Evolutionary conservation across 1,139 yeast species (phyloP), one percentile per base, ranked within the genome.

Genomic region (Saccharomyces uvarum): DNA sequence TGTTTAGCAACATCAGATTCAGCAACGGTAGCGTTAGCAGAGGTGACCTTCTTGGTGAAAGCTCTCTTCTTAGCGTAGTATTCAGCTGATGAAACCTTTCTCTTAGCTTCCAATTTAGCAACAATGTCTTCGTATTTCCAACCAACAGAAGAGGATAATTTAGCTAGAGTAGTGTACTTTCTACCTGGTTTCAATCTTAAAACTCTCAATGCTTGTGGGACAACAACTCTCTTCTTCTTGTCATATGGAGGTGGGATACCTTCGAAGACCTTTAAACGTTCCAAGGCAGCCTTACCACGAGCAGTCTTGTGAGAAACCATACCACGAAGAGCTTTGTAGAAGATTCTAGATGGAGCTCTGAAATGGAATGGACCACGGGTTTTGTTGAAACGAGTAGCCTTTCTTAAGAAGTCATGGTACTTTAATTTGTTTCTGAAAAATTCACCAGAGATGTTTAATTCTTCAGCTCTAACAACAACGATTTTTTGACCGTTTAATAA

Each of bases 201-300:
- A 71, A 95, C 97, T 83, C 99, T 91, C 76, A 93, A 85, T 75
- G 99, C 99, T 83, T 90, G 97, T 77, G 99, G 99, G 74, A 93
- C 99, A 71, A 93, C 99, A 76, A 91, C 97, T 79, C 97, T 89
- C 96, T 93, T 91, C 90, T 89, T 88, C 83, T 86, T 90, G 93
- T 93, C 99, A 81, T 88, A 93, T 80, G 99, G 99, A 66, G 98
- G 93, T 79, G 99, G 99, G 66, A 95, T 85, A 86, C 99, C 99
- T 82, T 93, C 99, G 74, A 88, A 93, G 72, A 93, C 98, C 95
- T 93, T 90, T 73, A 93, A 88, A 83, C 97, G 90, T 83, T 91
- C 98, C 76, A 93, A 80, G 73, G 99, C 99, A 75, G 99, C 98
- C 83, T 88, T 87, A 81, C 99, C 99, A 81, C 99, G 95, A 72